A percentile compares a stretch with the other conserved stretches of the same genome.
Conservation (phyloP, 805 yeast species). For the Pichia cabralensis region DNA sequence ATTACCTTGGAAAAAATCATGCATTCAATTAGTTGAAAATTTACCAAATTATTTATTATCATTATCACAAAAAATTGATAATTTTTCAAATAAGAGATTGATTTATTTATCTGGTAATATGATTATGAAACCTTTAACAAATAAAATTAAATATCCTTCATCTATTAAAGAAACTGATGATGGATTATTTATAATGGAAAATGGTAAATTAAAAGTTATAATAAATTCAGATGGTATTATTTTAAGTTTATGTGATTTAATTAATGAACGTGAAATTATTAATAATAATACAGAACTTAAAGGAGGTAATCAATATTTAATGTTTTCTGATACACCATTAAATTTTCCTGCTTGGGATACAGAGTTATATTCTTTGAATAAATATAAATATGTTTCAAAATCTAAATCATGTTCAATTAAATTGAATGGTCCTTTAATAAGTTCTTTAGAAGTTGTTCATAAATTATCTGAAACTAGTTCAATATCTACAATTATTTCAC, state of each 20-base stretch:
- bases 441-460: conserved; percentile 54
- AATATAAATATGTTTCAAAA: conserved; percentile 41
- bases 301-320: conserved; percentile 73
- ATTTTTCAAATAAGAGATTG: conserved; percentile 9
- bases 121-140: conserved; percentile 17
- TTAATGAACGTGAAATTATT: conserved; percentile 53
- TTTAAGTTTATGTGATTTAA: conserved; percentile 52
- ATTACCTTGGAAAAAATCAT: conserved; percentile 53
- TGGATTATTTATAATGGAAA: conserved; percentile 41
- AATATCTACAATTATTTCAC: conserved; percentile 59
- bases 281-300: conserved; percentile 39
- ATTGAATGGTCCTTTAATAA: conserved; percentile 46
- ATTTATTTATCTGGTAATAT: conserved; percentile 13
- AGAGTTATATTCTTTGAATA: conserved; percentile 77
- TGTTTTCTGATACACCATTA: conserved; percentile 85
- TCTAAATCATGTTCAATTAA: conserved; percentile 30
- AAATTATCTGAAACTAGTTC: conserved; percentile 46
- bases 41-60: conserved; percentile 4
- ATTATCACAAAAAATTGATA: conserved; percentile 9
- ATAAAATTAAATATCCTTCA: conserved; percentile 36
- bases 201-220: conserved; percentile 49
- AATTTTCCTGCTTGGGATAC: conserved; percentile 98
- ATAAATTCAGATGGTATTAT: conserved; percentile 47
- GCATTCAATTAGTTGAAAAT: conserved; percentile 28
- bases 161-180: conserved; percentile 29